These are phyloP conservation scores for Trichophyton verrucosum DNA, from an alignment of 2,329 filamentous ascomycete species.

Conservation along the genomic window DNA sequence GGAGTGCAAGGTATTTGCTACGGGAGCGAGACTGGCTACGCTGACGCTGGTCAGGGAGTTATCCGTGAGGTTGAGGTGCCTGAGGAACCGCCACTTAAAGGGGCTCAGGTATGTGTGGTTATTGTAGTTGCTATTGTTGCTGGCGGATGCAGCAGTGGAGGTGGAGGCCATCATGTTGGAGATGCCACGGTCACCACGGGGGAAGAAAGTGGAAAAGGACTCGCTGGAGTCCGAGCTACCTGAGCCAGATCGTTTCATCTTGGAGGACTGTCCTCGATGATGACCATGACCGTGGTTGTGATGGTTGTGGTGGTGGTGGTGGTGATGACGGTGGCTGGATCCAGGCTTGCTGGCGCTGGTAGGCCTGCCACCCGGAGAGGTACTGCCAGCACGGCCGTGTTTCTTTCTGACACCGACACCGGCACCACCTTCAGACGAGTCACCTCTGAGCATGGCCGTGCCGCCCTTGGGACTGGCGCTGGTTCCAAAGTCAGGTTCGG, in stretches of 20 bases:
- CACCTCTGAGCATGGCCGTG: conserved; percentile 40
- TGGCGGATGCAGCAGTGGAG: too few relatives aligned
- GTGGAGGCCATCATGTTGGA: conserved; percentile 52
- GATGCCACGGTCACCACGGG: conserved; percentile 50
- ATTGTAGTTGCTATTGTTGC: conserved; percentile 41
- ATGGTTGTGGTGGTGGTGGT: background rate
- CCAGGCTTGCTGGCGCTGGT: conserved; percentile 52
- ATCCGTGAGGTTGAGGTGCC: conserved; percentile 81
- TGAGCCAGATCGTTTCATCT: conserved; percentile 75
- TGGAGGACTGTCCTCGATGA: conserved; percentile 48
- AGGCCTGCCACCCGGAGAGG: conserved; percentile 62
- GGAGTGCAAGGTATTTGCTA: conserved; percentile 80
- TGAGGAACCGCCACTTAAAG: conserved; percentile 88
- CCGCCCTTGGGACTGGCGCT: conserved; percentile 37
- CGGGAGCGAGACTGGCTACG: conserved; percentile 60
- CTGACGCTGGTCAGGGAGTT: conserved; percentile 77
- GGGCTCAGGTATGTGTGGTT: conserved; percentile 50
- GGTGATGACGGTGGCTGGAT: conserved; percentile 43
- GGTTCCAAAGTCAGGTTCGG: conserved; percentile 36
- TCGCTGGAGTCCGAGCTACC: conserved; percentile 80
- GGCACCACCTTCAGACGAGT: conserved; percentile 35
- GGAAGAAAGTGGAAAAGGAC: conserved; percentile 39
- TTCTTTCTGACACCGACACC: conserved; percentile 21
- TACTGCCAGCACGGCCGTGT: conserved; percentile 50
- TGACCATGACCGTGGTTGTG: conserved; percentile 31